Conservation (phyloP, 306 rosid species). For the Trifolium dubium region DNA sequence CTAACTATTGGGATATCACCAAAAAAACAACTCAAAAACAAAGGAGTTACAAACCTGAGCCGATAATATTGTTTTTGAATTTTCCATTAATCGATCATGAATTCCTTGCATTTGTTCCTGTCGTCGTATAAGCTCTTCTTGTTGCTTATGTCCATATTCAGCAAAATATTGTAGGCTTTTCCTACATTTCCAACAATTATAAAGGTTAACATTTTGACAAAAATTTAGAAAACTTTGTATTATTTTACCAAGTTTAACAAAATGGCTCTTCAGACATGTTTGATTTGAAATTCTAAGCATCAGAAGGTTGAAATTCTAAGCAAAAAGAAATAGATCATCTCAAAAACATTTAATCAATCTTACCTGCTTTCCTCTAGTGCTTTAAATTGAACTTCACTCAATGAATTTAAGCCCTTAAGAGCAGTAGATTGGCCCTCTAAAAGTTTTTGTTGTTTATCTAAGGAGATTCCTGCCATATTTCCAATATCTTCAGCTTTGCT, state of each 20-base stretch:
- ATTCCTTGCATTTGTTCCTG: constrained; percentile 64
- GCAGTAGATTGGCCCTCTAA: constrained; percentile 76
- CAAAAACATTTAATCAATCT: neutral
- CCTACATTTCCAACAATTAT: constrained; percentile 45
- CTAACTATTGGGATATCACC: too few species aligned
- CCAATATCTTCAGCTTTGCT: constrained; percentile 78
- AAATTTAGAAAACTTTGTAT: too few species aligned
- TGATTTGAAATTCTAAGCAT: too few species aligned
- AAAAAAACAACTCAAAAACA: too few species aligned
- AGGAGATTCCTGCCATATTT: constrained; percentile 67
- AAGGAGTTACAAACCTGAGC: constrained; percentile 59
- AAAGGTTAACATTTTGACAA: constrained; percentile 14
- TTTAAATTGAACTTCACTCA: constrained; percentile 67
- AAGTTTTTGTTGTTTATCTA: constrained; percentile 77
- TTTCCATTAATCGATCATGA: constrained; percentile 77
- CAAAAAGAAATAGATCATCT: too few species aligned
- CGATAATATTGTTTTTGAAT: constrained; percentile 67
- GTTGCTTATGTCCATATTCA: constrained; percentile 71
- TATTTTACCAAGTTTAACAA: too few species aligned
- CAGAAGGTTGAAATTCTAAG: too few species aligned
- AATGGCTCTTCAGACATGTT: too few species aligned
- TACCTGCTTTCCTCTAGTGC: constrained; percentile 88
- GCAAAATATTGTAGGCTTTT: constrained; percentile 54
- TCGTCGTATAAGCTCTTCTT: constrained; percentile 65
- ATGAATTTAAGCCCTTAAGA: constrained; percentile 56